Evolutionary conservation across 2,329 filamentous ascomycete genomes (phyloP).

Genomic region (Thielaviopsis populi): DNA sequence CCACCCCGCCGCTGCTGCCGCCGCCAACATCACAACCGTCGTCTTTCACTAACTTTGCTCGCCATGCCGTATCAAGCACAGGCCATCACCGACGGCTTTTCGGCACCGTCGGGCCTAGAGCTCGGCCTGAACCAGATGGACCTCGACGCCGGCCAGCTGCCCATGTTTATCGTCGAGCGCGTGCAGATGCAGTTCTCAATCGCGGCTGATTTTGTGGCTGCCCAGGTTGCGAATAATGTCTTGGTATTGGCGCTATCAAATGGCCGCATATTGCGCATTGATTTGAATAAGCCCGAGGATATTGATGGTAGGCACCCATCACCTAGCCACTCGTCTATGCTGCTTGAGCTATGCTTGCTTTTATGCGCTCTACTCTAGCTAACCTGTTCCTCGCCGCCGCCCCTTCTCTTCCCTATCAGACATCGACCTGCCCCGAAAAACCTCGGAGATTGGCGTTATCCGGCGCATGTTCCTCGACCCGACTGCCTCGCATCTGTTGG

Average conservation of each 20-base stretch:
- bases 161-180: constrained; percentile 87
- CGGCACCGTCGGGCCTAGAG: constrained; percentile 44
- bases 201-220: constrained; percentile 87
- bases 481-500: constrained; percentile 82
- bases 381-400: background rate
- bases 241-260: constrained; percentile 84
- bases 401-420: constrained; percentile 47
- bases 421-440: constrained; percentile 90
- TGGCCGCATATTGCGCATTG: constrained; percentile 82
- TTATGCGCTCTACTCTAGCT: background rate
- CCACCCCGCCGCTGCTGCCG: background rate
- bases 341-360: background rate
- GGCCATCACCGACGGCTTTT: constrained; percentile 49
- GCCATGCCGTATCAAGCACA: constrained; percentile 51
- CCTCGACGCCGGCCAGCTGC: constrained; percentile 46
- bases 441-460: constrained; percentile 81
- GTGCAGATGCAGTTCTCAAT: constrained; percentile 91
- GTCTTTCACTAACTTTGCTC: constrained; percentile 1
- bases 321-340: too few relatives aligned
- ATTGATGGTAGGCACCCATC: constrained; percentile 57
- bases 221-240: constrained; percentile 95
- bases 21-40: background rate
- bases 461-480: constrained; percentile 95
- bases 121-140: constrained; percentile 32
- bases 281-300: constrained; percentile 82